Base-by-base conservation (phyloP, 371 early-diverging fungal genomes). In the Gilbertella persicaria region DNA sequence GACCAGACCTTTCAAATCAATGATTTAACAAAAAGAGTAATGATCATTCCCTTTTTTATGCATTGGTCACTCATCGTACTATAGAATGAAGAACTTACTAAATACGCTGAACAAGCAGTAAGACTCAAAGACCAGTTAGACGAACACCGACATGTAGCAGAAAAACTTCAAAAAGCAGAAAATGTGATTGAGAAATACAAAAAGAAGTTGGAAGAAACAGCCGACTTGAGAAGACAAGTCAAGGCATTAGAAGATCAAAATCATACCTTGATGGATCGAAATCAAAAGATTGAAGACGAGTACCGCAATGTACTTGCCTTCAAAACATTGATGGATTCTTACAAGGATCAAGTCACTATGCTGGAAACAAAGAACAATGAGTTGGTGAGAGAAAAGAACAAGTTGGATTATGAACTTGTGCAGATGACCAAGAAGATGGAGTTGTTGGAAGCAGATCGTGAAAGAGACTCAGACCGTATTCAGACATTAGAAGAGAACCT, bases 171-270 rank as follows among this genome's bases (percentile, higher is more conserved):
- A 74, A 94, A 92, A 70, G 85, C 91, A 4, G 96, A 96, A 68
- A 93, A 93, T 40, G 88, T 91, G 26, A 83, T 94, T 55, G 97
- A 95, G 56, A 96, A 96, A 67, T 97, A 93, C 76, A 94, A 93
- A 66, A 92, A 91, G 71, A 91, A 92, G 56, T 78, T 96, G 5
- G 97, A 96, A 52, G 95, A 96, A 41, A 82, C 78, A 28, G 84
- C 83, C 0, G 94, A 95, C 50, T 45, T 90, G 29, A 79, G 89
- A 36, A 84, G 84, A 40, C 88, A 91, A 65, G 71, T 91, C 55
- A 90, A 91, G 77, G 85, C 77, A 62, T 48, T 90, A 20, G 96
- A 96, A 58, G 88, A 93, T n/a, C 86, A 91, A 64, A 90, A 88
- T 48, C 74, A 75, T 17, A 65, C 78, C 7, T 69, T 89, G 36